These are phyloP conservation scores for Paratrypanosoma confusum DNA, from an alignment of 208 protist genomes.

Conservation along the genomic window DNA sequence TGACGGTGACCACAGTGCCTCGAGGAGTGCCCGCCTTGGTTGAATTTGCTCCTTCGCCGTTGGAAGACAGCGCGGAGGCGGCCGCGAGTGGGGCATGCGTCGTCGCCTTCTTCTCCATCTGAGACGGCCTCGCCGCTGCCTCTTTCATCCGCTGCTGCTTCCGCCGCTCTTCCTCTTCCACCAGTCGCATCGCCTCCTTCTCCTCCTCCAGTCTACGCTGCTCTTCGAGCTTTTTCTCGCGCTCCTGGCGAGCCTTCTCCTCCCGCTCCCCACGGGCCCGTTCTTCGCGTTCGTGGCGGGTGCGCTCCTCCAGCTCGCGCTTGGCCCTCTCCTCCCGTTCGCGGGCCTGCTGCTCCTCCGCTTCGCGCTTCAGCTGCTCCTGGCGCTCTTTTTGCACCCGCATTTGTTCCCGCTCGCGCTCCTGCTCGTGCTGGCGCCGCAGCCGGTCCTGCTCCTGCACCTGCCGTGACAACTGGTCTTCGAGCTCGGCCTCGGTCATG, in stretches of 20 bases:
- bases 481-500: background rate
- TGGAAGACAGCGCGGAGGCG: background rate
- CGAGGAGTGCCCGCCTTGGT: conserved; percentile 23
- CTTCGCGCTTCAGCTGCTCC: no score
- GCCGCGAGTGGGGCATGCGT: conserved; percentile 25
- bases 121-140: background rate
- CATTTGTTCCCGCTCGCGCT: background rate
- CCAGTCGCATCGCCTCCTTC: background rate
- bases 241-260: background rate
- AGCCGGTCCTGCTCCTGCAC: no score
- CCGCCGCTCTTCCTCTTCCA: background rate
- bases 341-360: conserved; percentile 19
- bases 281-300: conserved; percentile 8
- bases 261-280: conserved; percentile 2
- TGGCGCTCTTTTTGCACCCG: background rate
- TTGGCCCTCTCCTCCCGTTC: conserved; percentile 32
- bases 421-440: background rate
- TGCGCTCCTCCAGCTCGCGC: conserved; percentile 21
- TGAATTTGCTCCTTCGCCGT: background rate
- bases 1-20: conserved; percentile 5
- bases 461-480: no score
- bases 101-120: conserved; percentile 15
- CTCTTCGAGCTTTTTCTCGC: conserved; percentile 13
- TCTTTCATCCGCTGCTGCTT: conserved; percentile 4
- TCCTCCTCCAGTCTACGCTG: conserved; percentile 8